Evolutionary conservation across 164 flowering plant genomes (phyloP), one percentile per base, ranked within the genome.

Genomic region (Chimonanthus salicifolius): DNA sequence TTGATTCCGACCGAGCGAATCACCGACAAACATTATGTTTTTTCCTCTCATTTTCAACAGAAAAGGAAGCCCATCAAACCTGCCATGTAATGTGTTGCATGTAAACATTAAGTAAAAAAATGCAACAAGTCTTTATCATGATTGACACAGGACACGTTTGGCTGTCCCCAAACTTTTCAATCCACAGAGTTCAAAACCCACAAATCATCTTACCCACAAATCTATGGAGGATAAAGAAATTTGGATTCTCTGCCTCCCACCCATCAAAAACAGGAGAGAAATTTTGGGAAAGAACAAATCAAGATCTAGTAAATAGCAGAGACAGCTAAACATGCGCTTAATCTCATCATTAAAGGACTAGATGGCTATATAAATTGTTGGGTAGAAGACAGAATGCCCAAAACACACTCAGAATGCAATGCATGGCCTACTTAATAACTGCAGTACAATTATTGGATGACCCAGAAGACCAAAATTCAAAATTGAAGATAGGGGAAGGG

Each of bases 1-100:
- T 83, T 96, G 98, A 76, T 96, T 92, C 71, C 86, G 78, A 3
- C 97, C 97, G 3, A 96, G 74, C 0, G 98, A 93, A 69, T 96
- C 98, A 3, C 99, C 98, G 4, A 92, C 98, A 75, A 95, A 90
- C 98, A 95, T 90, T 71, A 95, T 80, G 0, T 82, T 85, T 73
- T 86, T 93, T 62, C 92, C 96, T 71, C 79, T 85, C 98, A 93
- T 91, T 54, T 80, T 88, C 68, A 21, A 2, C 83, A 93, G 65
- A 81, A 95, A 91, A 49, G 80, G 82, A 21, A 81, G 71, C 76
- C 92, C 99, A 80, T 89, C 58, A 71, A 94, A 94, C 83, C 98
- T 94, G 63, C 51, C 46, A 74, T 7, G 6, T 10, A 47, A 6
- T 7, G 47, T 9, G 44, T 6, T 54, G 15, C 3, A 54, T 2